phyloP scores from a whole-genome alignment of 768 basidiomycete genomes.

The Mrakia blollopis region DNA sequence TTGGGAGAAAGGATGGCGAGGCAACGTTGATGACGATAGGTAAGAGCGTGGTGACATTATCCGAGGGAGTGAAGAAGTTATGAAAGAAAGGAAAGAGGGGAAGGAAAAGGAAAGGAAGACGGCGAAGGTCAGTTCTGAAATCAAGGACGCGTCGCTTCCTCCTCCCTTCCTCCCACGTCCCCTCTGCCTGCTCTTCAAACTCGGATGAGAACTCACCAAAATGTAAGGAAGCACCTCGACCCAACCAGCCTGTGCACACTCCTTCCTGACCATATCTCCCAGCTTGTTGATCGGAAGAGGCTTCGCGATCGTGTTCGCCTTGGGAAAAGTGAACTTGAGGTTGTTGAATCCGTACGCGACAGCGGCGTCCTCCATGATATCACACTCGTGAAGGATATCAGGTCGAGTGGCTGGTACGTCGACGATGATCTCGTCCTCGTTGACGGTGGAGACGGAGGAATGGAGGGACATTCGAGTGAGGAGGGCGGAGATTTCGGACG shows the following conservation, averaged over 20 bases:
- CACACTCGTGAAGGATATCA: slow-evolving; percentile 96
- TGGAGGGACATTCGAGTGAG: slow-evolving; percentile 78
- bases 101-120: slow-evolving; percentile 22
- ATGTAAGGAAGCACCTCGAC: slow-evolving; percentile 91
- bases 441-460: slow-evolving; percentile 53
- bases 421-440: slow-evolving; percentile 66
- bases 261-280: slow-evolving; percentile 75
- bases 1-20: neutral
- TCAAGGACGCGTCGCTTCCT: neutral
- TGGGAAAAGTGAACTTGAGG: slow-evolving; percentile 82
- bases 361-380: slow-evolving; percentile 96
- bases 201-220: slow-evolving; percentile 55
- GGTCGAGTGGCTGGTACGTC: slow-evolving; percentile 90
- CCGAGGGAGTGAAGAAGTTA: slow-evolving; percentile 40
- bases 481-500: slow-evolving; percentile 62
- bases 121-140: neutral
- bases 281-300: slow-evolving; percentile 84
- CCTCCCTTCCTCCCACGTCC: neutral
- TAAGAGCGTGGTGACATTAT: slow-evolving; percentile 7
- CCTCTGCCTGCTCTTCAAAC: neutral
- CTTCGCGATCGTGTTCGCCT: slow-evolving; percentile 90
- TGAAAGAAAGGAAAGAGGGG: slow-evolving; percentile 47
- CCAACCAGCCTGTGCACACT: slow-evolving; percentile 95
- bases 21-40: no score
- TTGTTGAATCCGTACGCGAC: slow-evolving; percentile 99